phyloP scores from a whole-genome alignment of 352 stramenopile genomes.

The Globisporangium viniferum region DNA sequence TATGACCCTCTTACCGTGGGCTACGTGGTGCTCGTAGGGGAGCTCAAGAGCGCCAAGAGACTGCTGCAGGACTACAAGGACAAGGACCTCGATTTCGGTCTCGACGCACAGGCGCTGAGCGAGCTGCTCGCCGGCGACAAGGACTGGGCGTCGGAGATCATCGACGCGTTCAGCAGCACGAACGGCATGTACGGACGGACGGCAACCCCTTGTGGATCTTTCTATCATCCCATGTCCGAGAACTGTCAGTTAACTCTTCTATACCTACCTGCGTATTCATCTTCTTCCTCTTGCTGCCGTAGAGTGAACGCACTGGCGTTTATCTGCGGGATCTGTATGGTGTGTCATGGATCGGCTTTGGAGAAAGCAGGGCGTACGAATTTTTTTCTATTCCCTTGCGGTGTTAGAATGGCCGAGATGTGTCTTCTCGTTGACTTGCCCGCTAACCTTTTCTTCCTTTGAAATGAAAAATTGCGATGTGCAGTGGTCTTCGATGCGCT shows the following conservation, averaged over 20 bases:
- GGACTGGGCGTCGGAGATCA: slow-evolving; percentile 48
- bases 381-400: not conserved
- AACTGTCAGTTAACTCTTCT: no score
- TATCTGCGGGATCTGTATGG: slow-evolving; percentile 52
- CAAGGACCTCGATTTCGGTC: slow-evolving; percentile 70
- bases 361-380: slow-evolving; percentile 50
- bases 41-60: slow-evolving; percentile 42
- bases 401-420: not conserved
- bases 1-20: no score
- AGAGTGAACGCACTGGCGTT: slow-evolving; percentile 70
- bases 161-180: slow-evolving; percentile 50
- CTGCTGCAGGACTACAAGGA: slow-evolving; percentile 69
- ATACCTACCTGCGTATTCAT: no score
- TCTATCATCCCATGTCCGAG: not conserved
- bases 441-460: not conserved
- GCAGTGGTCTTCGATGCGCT: slow-evolving; percentile 76
- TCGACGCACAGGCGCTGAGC: slow-evolving; percentile 46
- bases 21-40: slow-evolving; percentile 26
- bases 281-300: not conserved
- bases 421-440: not conserved
- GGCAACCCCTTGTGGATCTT: not conserved
- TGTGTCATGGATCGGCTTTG: slow-evolving; percentile 34
- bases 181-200: slow-evolving; percentile 56
- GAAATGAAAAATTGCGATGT: not conserved
- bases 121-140: slow-evolving; percentile 50